Evolutionary conservation across 2,329 filamentous ascomycete genomes (phyloP), one percentile per base, ranked within the genome.

Genomic region (Arachnomyces sp.): DNA sequence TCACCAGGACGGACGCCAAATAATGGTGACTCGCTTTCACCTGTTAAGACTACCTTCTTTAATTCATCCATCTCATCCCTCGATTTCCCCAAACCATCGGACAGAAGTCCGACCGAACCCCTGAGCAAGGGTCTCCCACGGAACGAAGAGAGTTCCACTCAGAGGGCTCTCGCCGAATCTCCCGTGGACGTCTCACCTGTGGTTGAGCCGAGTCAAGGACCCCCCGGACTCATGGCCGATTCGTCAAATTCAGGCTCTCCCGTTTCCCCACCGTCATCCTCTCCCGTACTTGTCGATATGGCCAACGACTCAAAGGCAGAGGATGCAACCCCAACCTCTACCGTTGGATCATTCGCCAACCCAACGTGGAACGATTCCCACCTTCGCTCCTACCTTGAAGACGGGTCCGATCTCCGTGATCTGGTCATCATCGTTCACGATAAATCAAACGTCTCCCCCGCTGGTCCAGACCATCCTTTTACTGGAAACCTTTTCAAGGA

Each of bases 401-500:
- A 92, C 51, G 80, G 86, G 45, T 81, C 82, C 28, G 87, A 95
- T 47, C 87, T 98, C 50, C 79, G 86, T 37, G 90, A 98, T 59
- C 76, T 96, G 58, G 74, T 96, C 38, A 76, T 89, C 29, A 84
- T 98, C 45, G 87, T 98, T 18, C 89, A 95, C 57, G 89, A 96
- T 64, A 95, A 89, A 60, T 84, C 80, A 11, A 85, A 89, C 44
- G 80, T 93, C 12, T 75, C 80, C 31, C 84, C 87, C 13, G 85
- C 83, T 6, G 78, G 83, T 1, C 75, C 77, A n/a, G 86, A 95
- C 42, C 89, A 96, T 60, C 90, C 90, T 0, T 73, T 94, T 33
- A 86, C 84, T 37, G 78, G 79, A 11, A 77, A 80, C 15, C 68
- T 96, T 40, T 96, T 93, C 68, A 80, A 80, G 36, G 86, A 94